Evolutionary conservation across 371 early-diverging fungal genomes (phyloP), one percentile per base, ranked within the genome.

Genomic region (Blyttiomyces sp.): DNA sequence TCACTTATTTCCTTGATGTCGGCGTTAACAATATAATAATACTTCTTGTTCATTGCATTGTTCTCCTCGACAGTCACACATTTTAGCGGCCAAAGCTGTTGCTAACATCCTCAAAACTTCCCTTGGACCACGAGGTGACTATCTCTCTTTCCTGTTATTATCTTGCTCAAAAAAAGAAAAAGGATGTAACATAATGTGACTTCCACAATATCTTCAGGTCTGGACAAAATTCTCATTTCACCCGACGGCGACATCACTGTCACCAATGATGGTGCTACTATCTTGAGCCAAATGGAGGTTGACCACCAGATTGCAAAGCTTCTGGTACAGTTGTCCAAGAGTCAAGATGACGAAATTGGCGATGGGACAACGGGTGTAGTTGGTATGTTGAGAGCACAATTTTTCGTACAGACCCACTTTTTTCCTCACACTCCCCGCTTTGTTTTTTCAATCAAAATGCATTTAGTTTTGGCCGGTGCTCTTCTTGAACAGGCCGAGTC

Each of bases 241-340:
- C 91, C 95, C 54, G 99, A 99, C 80, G 99, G 98, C 51, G 98
- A 99, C 60, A 95, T 99, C 64, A 98, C 95, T 31, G 91, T 99
- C 24, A 99, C 99, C 48, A 99, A 99, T 79, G 99, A 99, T 73
- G 99, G 99, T 46, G 99, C 99, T n/a, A 99, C 99, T 13, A 99
- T 99, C 73, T 81, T 99, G 60, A 83, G 87, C 70, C 91, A 97
- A 72, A 99, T 99, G 99, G 94, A 95, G 45, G 96, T 99, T 36
- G 93, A 96, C 65, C 97, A 99, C 77, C 97, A 99, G 75, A 96
- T 99, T 68, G 98, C 98, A 23, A 95, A 94, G 76, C 84, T 99
- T 23, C 77, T 99, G 54, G 97, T 99, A 17, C 95, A 99, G 76
- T 81, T 99, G 49, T 95, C 96, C 57, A 90, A 96, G 80, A 88